Conservation (phyloP, 805 yeast genomes). For the Grigorovia yakushimaensis region DNA sequence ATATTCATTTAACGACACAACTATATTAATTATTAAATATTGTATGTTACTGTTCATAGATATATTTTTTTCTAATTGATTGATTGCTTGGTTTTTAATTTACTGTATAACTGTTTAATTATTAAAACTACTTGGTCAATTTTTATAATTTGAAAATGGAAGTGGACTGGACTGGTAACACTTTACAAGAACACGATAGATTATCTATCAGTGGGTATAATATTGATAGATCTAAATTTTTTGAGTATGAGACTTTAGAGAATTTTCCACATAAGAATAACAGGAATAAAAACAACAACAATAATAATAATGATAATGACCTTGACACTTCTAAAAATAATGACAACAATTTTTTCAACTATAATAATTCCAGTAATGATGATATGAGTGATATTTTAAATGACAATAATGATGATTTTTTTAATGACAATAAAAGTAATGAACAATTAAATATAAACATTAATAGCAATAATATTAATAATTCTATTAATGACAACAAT, state of each 20-base stretch:
- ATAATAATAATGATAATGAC: not conserved
- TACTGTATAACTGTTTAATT: too few relatives aligned
- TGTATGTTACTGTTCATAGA: too few relatives aligned
- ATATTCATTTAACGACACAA: too few relatives aligned
- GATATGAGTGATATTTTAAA: not conserved
- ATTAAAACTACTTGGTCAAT: too few relatives aligned
- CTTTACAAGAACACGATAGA: conserved; percentile 18
- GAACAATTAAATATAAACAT: not conserved
- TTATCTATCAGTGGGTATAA: conserved; percentile 25
- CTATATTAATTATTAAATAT: too few relatives aligned
- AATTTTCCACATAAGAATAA: not conserved
- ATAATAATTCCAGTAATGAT: not conserved
- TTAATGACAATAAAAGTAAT: not conserved
- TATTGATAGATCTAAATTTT: conserved; percentile 20
- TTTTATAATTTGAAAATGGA: too few relatives aligned
- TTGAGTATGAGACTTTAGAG: conserved; percentile 25
- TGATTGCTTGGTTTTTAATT: too few relatives aligned
- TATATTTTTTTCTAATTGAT: too few relatives aligned
- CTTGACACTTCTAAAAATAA: too few relatives aligned
- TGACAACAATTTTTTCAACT: not conserved
- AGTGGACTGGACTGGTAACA: conserved; percentile 23
- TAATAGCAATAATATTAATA: not conserved
- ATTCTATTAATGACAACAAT: too few relatives aligned
- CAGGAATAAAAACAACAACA: too few relatives aligned
- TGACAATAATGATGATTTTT: not conserved